phyloP scores from a whole-genome alignment of 1,284 basidiomycete species.

The Microbotryomycetes sp. region DNA sequence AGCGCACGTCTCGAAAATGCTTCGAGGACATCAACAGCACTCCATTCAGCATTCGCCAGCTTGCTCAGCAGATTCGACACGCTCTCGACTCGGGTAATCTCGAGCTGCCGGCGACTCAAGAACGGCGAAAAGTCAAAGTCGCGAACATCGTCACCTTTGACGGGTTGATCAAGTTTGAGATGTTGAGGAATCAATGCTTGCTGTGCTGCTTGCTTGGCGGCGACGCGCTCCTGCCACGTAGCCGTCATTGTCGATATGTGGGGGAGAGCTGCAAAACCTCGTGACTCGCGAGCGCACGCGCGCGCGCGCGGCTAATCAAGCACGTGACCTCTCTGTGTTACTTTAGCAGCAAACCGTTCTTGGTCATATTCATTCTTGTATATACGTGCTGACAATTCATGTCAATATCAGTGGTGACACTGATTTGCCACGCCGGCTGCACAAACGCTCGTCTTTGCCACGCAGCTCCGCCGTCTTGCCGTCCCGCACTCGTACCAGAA shows the following conservation, averaged over 20 bases:
- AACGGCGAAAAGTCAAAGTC: neutral
- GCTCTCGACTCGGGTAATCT: conserved; percentile 28
- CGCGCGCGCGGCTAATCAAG: too few species aligned
- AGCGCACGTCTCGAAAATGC: conserved; percentile 39
- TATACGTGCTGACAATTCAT: too few species aligned
- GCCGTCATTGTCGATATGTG: neutral
- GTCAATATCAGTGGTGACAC: neutral
- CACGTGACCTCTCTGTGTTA: too few species aligned
- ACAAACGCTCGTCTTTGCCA: too few species aligned
- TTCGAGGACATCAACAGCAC: conserved; percentile 34
- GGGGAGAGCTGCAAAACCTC: neutral
- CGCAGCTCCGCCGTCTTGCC: too few species aligned
- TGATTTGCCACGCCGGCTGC: neutral
- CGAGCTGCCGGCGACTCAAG: neutral
- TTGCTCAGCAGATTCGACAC: conserved; percentile 37
- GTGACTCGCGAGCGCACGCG: neutral
- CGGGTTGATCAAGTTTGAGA: neutral
- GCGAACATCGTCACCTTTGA: neutral
- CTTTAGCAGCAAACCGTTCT: too few species aligned
- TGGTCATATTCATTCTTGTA: too few species aligned
- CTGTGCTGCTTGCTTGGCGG: conserved; percentile 51
- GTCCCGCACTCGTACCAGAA: too few species aligned
- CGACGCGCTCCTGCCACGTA: conserved; percentile 50
- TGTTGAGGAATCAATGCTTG: conserved; percentile 49
- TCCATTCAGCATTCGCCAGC: conserved; percentile 34